These are phyloP conservation scores for Termitomyces sp. DNA, from an alignment of 768 basidiomycete species.

Conservation along the genomic window DNA sequence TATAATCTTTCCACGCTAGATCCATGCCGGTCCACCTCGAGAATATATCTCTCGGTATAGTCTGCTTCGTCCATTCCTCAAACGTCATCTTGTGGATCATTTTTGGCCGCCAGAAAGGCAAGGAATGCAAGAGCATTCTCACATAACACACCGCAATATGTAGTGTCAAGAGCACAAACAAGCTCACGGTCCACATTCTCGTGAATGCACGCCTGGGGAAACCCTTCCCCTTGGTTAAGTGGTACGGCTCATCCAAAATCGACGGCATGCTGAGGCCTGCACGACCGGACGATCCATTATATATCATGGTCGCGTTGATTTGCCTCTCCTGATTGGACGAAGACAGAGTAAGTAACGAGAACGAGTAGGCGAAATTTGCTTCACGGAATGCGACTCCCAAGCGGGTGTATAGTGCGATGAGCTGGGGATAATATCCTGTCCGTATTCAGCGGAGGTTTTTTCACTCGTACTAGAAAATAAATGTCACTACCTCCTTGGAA, in stretches of 20 bases:
- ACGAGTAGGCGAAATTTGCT: constrained; percentile 69
- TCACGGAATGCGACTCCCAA: constrained; percentile 56
- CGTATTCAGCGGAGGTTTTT: background rate
- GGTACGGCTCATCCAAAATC: constrained; percentile 23
- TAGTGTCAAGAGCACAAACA: constrained; percentile 42
- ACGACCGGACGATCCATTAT: constrained; percentile 60
- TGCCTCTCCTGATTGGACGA: constrained; percentile 19
- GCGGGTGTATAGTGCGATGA: constrained; percentile 63
- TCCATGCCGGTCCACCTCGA: constrained; percentile 47
- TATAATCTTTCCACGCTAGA: constrained; percentile 48
- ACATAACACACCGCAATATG: constrained; percentile 45
- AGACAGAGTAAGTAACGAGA: constrained; percentile 45
- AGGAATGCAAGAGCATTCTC: constrained; percentile 37
- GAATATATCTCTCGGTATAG: constrained; percentile 38
- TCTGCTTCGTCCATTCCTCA: constrained; percentile 42
- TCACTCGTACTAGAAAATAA: background rate
- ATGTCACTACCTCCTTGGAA: constrained; percentile 67
- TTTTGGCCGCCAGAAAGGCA: constrained; percentile 38
- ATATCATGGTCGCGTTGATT: constrained; percentile 53
- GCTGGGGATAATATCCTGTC: constrained; percentile 68
- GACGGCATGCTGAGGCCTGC: constrained; percentile 53
- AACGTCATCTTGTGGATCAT: constrained; percentile 37
- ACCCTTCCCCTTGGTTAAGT: constrained; percentile 17
- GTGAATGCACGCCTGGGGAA: constrained; percentile 16
- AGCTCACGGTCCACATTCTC: constrained; percentile 26